Percentiles rank a stretch among this genome's conserved stretches.
These are phyloP conservation scores for Solanum lignicaule DNA, from an alignment of 257 asterid species.

Conservation along the genomic window DNA sequence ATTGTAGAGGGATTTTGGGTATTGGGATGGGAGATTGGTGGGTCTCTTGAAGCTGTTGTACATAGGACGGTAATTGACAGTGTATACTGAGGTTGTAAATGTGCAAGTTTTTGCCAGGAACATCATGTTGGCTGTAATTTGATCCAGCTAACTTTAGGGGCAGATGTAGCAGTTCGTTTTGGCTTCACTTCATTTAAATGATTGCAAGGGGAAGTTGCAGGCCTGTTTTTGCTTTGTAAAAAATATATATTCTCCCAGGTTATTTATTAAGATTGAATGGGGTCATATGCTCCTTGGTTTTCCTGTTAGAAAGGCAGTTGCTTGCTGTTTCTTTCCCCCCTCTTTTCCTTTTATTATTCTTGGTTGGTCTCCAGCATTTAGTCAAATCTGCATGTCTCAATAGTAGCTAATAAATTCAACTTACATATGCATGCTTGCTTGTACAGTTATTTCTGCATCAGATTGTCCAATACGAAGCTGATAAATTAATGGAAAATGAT, in stretches of 20 bases:
- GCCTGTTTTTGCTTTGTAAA: neutral
- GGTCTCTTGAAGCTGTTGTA: conserved; percentile 10
- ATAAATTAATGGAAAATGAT: neutral
- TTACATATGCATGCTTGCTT: too few species aligned
- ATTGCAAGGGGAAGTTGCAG: neutral
- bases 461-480: neutral
- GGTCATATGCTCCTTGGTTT: neutral
- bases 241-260: neutral
- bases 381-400: neutral
- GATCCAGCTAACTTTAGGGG: neutral
- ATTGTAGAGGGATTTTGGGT: neutral
- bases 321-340: neutral
- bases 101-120: conserved; percentile 9
- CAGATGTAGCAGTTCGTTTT: neutral
- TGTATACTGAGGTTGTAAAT: conserved; percentile 19
- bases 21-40: neutral
- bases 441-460: neutral
- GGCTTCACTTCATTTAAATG: conserved; percentile 9
- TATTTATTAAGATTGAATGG: conserved; percentile 13
- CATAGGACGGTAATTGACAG: conserved; percentile 12
- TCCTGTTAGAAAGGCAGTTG: neutral
- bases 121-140: conserved; percentile 2
- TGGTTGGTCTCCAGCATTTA: neutral
- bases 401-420: too few species aligned
- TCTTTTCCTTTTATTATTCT: neutral